These are phyloP conservation scores for Laetiporus sulphureus DNA, from an alignment of 1,284 basidiomycete species.

Conservation along the genomic window DNA sequence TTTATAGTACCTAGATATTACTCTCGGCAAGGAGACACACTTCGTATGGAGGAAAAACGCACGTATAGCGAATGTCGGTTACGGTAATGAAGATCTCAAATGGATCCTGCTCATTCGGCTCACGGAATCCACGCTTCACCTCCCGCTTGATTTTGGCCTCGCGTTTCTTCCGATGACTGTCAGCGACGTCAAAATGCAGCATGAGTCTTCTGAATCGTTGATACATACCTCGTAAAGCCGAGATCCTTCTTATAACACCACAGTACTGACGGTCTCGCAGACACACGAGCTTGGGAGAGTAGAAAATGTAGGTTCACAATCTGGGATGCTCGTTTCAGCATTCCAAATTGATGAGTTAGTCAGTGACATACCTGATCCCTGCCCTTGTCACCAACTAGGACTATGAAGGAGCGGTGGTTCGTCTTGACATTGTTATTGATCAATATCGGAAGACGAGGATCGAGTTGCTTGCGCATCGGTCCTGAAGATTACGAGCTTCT, in stretches of 20 bases:
- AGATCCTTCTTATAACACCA: conserved; percentile 99
- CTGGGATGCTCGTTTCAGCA: conserved; percentile 29
- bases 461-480: conserved; percentile 76
- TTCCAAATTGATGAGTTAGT: background rate
- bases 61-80: conserved; percentile 98
- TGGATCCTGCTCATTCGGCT: conserved; percentile 93
- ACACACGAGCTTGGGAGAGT: conserved; percentile 85
- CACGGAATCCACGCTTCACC: conserved; percentile 88
- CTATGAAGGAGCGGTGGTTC: conserved; percentile 94
- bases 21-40: background rate
- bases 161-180: conserved; percentile 92
- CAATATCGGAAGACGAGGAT: conserved; percentile 88
- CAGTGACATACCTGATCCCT: conserved; percentile 72
- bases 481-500: background rate
- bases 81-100: conserved; percentile 98
- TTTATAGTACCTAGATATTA: conserved; percentile 66
- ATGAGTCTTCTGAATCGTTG: background rate
- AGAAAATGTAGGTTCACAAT: conserved; percentile 96
- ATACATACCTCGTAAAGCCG: conserved; percentile 80
- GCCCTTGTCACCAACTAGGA: conserved; percentile 93
- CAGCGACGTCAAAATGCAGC: no score
- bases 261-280: conserved; percentile 84
- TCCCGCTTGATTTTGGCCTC: conserved; percentile 94
- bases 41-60: conserved; percentile 24
- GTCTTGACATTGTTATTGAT: conserved; percentile 92